Conservation (phyloP, 129 eudicot species). For the Helianthus tuberosus region DNA sequence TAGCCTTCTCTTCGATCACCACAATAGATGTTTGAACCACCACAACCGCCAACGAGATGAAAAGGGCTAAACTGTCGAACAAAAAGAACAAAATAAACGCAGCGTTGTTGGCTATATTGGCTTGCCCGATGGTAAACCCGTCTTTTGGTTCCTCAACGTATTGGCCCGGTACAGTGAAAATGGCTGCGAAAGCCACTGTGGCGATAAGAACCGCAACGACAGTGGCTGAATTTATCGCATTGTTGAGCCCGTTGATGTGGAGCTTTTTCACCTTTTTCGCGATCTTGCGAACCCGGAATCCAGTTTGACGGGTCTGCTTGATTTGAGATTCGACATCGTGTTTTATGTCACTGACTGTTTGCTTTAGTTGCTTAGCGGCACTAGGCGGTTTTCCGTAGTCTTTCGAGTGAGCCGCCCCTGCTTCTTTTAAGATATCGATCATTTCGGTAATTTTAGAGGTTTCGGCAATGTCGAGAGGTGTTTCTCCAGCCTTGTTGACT, state of each 20-base stretch:
- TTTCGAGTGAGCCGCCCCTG: constrained; percentile 74
- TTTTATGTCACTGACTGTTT: constrained; percentile 91
- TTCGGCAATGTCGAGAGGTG: constrained; percentile 85
- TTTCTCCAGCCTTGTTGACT: constrained; percentile 76
- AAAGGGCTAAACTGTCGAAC: constrained; percentile 78
- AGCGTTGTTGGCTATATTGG: constrained; percentile 58
- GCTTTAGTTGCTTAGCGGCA: constrained; percentile 89
- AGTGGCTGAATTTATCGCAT: constrained; percentile 85
- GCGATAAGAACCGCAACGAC: constrained; percentile 94
- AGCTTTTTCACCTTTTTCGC: constrained; percentile 89
- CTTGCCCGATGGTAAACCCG: constrained; percentile 62
- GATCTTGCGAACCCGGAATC: constrained; percentile 76
- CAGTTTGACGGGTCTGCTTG: constrained; percentile 89
- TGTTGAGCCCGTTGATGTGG: constrained; percentile 90
- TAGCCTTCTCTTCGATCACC: constrained; percentile 83
- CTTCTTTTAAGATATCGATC: constrained; percentile 50
- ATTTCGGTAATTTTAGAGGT: constrained; percentile 65
- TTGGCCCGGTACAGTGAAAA: constrained; percentile 90
- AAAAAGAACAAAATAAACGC: constrained; percentile 71
- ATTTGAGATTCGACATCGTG: constrained; percentile 93
- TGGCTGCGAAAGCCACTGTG: constrained; percentile 92
- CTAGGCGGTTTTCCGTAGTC: constrained; percentile 85
- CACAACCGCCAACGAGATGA: constrained; percentile 90
- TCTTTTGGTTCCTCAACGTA: constrained; percentile 47
- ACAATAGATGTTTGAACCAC: constrained; percentile 92